phyloP scores from a whole-genome alignment of 2,329 filamentous ascomycete genomes.

The Talaromyces sp. region DNA sequence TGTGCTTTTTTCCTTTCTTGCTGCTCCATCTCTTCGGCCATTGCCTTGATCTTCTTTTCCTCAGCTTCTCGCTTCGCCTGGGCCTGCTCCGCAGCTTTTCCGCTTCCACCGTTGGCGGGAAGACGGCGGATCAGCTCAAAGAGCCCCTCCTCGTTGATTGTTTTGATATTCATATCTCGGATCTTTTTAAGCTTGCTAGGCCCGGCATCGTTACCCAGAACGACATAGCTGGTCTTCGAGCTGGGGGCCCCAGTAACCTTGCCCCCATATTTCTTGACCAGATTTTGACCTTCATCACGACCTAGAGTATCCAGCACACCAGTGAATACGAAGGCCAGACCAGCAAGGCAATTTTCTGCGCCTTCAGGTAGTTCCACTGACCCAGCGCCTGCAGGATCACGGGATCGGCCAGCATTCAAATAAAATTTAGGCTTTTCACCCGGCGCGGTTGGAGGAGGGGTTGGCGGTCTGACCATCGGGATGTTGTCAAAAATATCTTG shows the following conservation, averaged over 20 bases:
- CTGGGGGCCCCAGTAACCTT: constrained; percentile 84
- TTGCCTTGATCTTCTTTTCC: constrained; percentile 72
- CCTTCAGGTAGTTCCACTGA: constrained; percentile 73
- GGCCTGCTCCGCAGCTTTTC: constrained; percentile 80
- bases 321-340: constrained; percentile 92
- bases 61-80: constrained; percentile 82
- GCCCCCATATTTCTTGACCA: constrained; percentile 91
- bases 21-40: constrained; percentile 79
- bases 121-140: constrained; percentile 78
- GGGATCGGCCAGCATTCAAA: constrained; percentile 56
- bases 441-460: constrained; percentile 66
- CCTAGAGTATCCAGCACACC: constrained; percentile 76
- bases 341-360: constrained; percentile 81
- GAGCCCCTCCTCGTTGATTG: constrained; percentile 88
- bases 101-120: constrained; percentile 80
- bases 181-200: constrained; percentile 92
- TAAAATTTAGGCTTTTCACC: constrained; percentile 71
- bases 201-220: constrained; percentile 85
- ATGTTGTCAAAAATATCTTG: constrained; percentile 86
- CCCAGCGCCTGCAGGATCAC: constrained; percentile 60
- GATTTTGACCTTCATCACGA: constrained; percentile 75
- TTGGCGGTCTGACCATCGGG: constrained; percentile 74
- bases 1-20: constrained; percentile 60
- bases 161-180: constrained; percentile 71
- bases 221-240: constrained; percentile 89